phyloP scores from a whole-genome alignment of 1,284 basidiomycete genomes.

The Lentinula novae-zelandiae region DNA sequence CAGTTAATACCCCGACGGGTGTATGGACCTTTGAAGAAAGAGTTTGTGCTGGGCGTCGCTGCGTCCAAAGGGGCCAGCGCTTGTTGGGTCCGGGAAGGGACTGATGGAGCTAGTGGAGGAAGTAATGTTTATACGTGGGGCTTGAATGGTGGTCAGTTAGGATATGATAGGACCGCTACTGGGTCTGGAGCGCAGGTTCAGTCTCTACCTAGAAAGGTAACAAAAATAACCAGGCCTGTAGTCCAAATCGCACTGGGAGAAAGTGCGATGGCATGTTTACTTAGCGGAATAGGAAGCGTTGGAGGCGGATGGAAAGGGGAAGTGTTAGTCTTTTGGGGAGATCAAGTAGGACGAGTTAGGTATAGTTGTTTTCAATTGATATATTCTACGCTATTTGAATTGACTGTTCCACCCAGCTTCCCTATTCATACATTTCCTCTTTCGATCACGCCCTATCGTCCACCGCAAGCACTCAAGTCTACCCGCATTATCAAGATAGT shows the following conservation, averaged over 20 bases:
- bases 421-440: conserved; percentile 68
- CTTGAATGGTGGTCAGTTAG: conserved; percentile 91
- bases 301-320: conserved; percentile 61
- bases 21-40: conserved; percentile 75
- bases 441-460: conserved; percentile 75
- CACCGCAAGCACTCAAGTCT: conserved; percentile 69
- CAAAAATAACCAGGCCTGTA: conserved; percentile 71
- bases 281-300: conserved; percentile 27
- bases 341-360: conserved; percentile 61
- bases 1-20: conserved; percentile 12
- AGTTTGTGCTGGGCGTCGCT: conserved; percentile 78
- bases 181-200: conserved; percentile 37
- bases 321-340: conserved; percentile 58
- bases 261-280: conserved; percentile 23
- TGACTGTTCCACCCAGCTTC: conserved; percentile 41
- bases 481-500: conserved; percentile 81
- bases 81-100: conserved; percentile 72
- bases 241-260: conserved; percentile 71
- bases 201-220: conserved; percentile 78
- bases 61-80: conserved; percentile 87
- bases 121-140: conserved; percentile 89
- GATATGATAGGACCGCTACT: conserved; percentile 33
- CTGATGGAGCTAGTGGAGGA: conserved; percentile 33
- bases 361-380: conserved; percentile 27
- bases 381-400: neutral